Base-by-base conservation (phyloP, 176 grass and related monocot genomes). In the Paspalum vaginatum region DNA sequence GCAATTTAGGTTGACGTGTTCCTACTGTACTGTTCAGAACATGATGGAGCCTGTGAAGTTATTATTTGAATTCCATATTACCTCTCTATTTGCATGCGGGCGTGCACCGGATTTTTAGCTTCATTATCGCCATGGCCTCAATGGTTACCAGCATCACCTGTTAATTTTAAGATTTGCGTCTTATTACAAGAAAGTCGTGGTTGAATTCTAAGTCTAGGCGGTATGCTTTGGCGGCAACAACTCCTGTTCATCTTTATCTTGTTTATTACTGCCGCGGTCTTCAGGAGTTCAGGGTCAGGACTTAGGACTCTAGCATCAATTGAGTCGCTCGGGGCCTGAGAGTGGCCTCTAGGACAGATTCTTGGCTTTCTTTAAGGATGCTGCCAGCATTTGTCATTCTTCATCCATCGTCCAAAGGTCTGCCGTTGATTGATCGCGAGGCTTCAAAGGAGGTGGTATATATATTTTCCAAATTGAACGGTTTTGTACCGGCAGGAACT, bases 11-110 rank as follows among this genome's bases (percentile, higher is more conserved):
- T 50, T 39, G 43, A 70, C 4, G 24, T 11, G 27, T 71, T 78
- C 9, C 12, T 77, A 41, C 18, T 49, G 54, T 57, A 58, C 22
- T 13, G 43, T 66, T 75, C n/a, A 78, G 41, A 76, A 39, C 38
- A 61, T 21, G n/a, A 61, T 25, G 11, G 1, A 47, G 7, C 12
- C 2, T 61, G 13, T 61, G 40, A 45, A 70, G n/a, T 69, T 78
- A 37, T 44, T 7, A 39, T 64, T 18, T 70, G 10, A 70, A 77
- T 9, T 6, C 18, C 13, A 50, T 46, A 21, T 14, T 11, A 6
- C 38, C 22, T 54, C 60, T 18, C 42, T 40, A 22, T 55, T 27
- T 11, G 20, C 39, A 22, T 16, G 47, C 13, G 57, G 72, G 2
- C 16, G 48, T 48, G 25, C 22, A 24, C 59, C 9, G 16, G 10